Evolutionary conservation across 2,329 filamentous ascomycete genomes (phyloP).

Genomic region (Dactylellina haptotyla): DNA sequence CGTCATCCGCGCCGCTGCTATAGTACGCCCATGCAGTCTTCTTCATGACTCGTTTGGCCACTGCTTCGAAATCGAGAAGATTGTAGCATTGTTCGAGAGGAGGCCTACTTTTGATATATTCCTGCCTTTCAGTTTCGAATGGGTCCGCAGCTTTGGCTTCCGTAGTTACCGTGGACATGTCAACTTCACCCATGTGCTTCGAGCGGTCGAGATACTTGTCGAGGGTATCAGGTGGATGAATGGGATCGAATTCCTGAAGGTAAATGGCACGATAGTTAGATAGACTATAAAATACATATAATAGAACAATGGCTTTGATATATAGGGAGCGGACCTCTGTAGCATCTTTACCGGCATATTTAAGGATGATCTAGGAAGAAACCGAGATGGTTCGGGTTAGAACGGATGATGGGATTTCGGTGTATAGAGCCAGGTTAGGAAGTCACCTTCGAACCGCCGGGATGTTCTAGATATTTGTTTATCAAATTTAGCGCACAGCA

Average conservation of each 20-base stretch:
- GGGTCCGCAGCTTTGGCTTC: slow-evolving; percentile 75
- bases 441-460: slow-evolving; percentile 73
- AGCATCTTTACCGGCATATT: slow-evolving; percentile 94
- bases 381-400: background rate
- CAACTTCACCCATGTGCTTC: slow-evolving; percentile 88
- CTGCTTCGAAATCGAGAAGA: slow-evolving; percentile 92
- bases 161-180: slow-evolving; percentile 80
- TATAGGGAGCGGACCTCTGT: slow-evolving; percentile 69
- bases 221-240: slow-evolving; percentile 87
- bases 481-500: background rate
- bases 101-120: slow-evolving; percentile 79
- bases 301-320: background rate
- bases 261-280: background rate
- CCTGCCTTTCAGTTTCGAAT: slow-evolving; percentile 77
- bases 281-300: background rate
- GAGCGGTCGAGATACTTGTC: slow-evolving; percentile 82
- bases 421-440: background rate
- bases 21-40: slow-evolving; percentile 98
- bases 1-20: slow-evolving; percentile 65
- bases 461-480: slow-evolving; percentile 72
- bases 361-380: slow-evolving; percentile 80
- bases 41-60: slow-evolving; percentile 91
- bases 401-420: background rate
- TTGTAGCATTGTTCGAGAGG: slow-evolving; percentile 89
- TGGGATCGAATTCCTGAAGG: slow-evolving; percentile 78